Conservation (phyloP, 129 eudicot species). For the Flaveria sonorensis region DNA sequence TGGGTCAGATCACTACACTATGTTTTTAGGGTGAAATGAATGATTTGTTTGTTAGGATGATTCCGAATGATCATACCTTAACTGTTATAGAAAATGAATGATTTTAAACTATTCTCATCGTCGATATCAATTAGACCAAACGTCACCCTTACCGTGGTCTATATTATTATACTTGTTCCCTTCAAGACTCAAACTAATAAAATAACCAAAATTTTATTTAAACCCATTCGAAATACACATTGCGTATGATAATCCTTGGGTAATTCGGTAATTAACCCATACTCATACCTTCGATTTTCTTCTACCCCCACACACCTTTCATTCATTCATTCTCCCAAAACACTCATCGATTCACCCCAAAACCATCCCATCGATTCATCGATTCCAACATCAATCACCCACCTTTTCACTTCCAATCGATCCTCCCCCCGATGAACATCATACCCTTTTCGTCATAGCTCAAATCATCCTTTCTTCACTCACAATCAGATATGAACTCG, state of each 20-base stretch:
- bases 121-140: no score
- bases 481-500: conserved; percentile 5
- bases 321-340: neutral
- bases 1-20: no score
- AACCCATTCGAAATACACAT: neutral
- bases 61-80: no score
- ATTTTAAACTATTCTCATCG: no score
- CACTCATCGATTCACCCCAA: neutral
- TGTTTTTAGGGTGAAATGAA: no score
- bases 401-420: conserved; percentile 25
- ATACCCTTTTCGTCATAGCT: conserved; percentile 6
- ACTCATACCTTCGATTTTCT: conserved; percentile 13
- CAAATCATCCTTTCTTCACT: conserved; percentile 1
- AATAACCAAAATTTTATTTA: no score
- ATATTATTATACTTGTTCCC: no score
- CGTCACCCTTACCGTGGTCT: no score
- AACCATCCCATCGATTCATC: conserved; percentile 9
- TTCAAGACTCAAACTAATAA: no score
- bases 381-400: neutral
- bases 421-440: neutral
- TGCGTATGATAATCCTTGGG: neutral
- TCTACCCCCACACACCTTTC: neutral
- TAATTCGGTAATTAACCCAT: conserved; percentile 23
- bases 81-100: no score
- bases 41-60: no score